Evolutionary conservation across 2,329 filamentous ascomycete species (phyloP).

Genomic region (Trichoderma sp.): DNA sequence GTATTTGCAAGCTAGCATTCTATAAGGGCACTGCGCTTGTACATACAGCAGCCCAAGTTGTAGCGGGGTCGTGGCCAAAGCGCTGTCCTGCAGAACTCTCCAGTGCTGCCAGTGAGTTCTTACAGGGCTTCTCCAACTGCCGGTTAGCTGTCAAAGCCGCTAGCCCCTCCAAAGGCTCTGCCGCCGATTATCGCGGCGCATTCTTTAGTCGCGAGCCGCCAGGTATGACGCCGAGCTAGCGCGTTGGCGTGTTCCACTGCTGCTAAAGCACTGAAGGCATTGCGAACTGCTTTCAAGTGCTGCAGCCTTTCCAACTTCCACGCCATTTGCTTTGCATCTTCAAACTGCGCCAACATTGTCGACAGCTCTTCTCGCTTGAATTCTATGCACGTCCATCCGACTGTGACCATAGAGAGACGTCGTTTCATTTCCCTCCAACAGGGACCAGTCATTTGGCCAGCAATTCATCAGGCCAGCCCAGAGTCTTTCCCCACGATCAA

Average conservation of each 20-base stretch:
- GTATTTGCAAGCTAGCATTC: not conserved
- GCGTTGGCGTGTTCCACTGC: constrained; percentile 16
- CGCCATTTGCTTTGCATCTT: not conserved
- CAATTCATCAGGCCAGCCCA: not conserved
- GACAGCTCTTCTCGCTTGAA: not conserved
- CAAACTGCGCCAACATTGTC: constrained; percentile 3
- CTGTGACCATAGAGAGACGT: not conserved
- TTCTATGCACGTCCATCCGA: not conserved
- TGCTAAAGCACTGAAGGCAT: not conserved
- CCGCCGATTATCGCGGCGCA: not conserved
- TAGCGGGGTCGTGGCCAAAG: not conserved
- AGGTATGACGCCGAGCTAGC: constrained; percentile 15
- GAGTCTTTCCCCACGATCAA: not conserved
- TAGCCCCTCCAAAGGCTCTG: constrained; percentile 12
- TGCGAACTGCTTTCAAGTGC: not conserved
- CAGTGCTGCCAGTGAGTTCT: not conserved
- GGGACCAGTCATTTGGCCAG: not conserved
- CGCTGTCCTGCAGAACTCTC: not conserved
- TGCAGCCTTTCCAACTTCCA: constrained; percentile 2
- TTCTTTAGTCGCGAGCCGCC: constrained; percentile 20
- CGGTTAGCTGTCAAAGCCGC: not conserved
- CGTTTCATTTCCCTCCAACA: not conserved
- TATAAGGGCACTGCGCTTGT: not conserved
- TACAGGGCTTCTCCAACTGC: not conserved
- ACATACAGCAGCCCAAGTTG: not conserved